Base-by-base conservation (phyloP, 2,329 filamentous ascomycete species). In the Arthrobotrys pseudoclavata region DNA sequence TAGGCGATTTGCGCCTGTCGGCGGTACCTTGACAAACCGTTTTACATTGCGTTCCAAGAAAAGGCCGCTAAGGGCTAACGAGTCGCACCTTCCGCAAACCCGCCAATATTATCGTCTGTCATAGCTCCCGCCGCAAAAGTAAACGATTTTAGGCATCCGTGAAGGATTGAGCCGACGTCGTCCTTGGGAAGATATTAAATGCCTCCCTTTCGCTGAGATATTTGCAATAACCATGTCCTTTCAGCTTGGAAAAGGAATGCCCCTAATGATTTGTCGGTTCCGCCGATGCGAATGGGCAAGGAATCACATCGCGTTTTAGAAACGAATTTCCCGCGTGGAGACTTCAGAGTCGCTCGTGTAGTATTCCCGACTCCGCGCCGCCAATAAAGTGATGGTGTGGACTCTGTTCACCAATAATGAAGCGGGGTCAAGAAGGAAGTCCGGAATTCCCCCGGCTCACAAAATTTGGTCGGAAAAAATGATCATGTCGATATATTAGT, bases 241-340 rank as follows among this genome's bases (percentile, higher is more conserved):
- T 50, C 57, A 70, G 68, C 68, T 70, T 29, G 3, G 34, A 45
- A 55, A 47, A 10, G 34, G 62, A 37, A 42, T 22, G 18, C 34
- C 20, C 24, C n/a, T 57, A 20, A 29, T 52, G 13, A 15, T 50
- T 52, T 52, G n/a, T 74, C 69, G 64, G 74, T 62, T 67, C 61
- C 74, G 67, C 67, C 67, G 67, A 13, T 61, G 47, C 42, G 50
- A 68, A 71, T 55, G 61, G 55, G 67, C 67, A 77, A 62, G 74
- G 67, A 77, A 76, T 45, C 26, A 61, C 61, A 50, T 24, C 74
- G 74, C 74, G 74, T 68, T 68, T 70, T 77, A 70, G 67, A 77
- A 70, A 70, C 67, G 66, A 71, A 70, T 77, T 76, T 77, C 74
- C 74, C 74, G 74, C 74, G 67, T 77, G 72, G 72, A 70, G 67